Evolutionary conservation across 371 early-diverging fungal genomes (phyloP).

Genomic region (Sporodiniella umbellata): DNA sequence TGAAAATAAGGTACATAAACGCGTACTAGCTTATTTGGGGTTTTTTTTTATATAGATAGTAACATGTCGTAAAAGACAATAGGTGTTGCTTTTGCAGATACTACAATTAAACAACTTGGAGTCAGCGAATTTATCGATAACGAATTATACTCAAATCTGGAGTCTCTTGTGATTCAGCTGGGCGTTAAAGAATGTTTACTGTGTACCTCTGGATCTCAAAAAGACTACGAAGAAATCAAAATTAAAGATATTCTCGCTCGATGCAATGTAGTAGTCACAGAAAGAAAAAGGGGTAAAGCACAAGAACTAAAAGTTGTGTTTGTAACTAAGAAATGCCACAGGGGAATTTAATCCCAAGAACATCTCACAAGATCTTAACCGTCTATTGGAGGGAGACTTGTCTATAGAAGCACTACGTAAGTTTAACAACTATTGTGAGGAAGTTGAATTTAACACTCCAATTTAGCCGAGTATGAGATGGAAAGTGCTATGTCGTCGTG

Average conservation of each 20-base stretch:
- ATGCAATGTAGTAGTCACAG: constrained; percentile 76
- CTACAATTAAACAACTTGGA: constrained; percentile 73
- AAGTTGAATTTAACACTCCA: background rate
- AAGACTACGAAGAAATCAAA: constrained; percentile 69
- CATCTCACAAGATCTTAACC: constrained; percentile 83
- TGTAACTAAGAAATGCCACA: constrained; percentile 8
- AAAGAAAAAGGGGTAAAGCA: constrained; percentile 48
- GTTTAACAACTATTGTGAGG: too few relatives aligned
- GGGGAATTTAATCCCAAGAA: constrained; percentile 69
- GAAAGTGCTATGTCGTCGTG: constrained; percentile 75
- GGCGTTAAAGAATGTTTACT: constrained; percentile 89
- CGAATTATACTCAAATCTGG: constrained; percentile 88
- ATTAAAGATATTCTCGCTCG: constrained; percentile 65
- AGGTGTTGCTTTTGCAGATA: constrained; percentile 87
- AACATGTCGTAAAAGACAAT: constrained; percentile 71
- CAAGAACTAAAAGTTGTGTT: background rate
- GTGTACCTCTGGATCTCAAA: constrained; percentile 42
- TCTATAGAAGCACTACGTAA: constrained; percentile 66
- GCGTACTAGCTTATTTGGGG: too few relatives aligned
- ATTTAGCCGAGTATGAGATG: constrained; percentile 76
- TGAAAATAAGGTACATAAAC: constrained; percentile 50
- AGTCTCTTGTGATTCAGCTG: constrained; percentile 88
- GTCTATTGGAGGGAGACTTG: constrained; percentile 70
- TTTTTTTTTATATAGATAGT: too few relatives aligned
- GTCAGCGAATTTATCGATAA: constrained; percentile 90